Evolutionary conservation across 176 grass and related monocot genomes (phyloP).

Genomic region (Musa acuminata): DNA sequence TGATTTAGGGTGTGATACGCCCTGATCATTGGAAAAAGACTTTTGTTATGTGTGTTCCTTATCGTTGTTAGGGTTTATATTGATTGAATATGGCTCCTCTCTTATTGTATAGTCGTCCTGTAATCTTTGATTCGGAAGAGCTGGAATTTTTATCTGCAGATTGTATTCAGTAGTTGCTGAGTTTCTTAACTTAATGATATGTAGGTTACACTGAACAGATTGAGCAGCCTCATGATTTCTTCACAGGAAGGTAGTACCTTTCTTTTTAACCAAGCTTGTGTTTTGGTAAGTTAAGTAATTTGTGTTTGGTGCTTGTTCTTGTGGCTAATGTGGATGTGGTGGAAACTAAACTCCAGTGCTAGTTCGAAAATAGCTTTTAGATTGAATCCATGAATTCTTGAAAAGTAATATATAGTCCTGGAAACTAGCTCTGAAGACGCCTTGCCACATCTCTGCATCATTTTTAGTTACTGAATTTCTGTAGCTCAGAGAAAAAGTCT

Average conservation of each 20-base stretch:
- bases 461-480: neutral
- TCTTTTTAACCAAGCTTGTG: neutral
- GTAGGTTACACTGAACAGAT: slow-evolving; percentile 73
- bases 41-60: neutral
- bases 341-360: neutral
- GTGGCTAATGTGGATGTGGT: no score
- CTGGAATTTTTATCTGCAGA: neutral
- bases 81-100: neutral
- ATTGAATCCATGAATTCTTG: neutral
- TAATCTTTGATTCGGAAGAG: no score
- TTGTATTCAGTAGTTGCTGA: neutral
- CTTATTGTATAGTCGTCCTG: no score
- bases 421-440: neutral
- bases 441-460: neutral
- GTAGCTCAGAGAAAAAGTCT: neutral
- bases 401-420: neutral
- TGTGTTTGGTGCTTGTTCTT: neutral
- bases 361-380: neutral
- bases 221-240: slow-evolving; percentile 64
- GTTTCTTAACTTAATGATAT: slow-evolving; percentile 12
- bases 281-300: neutral
- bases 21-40: no score
- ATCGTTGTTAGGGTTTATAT: neutral
- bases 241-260: slow-evolving; percentile 65
- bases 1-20: no score